phyloP scores from a whole-genome alignment of 148 eudicot genomes.

The Persicaria maculosa region DNA sequence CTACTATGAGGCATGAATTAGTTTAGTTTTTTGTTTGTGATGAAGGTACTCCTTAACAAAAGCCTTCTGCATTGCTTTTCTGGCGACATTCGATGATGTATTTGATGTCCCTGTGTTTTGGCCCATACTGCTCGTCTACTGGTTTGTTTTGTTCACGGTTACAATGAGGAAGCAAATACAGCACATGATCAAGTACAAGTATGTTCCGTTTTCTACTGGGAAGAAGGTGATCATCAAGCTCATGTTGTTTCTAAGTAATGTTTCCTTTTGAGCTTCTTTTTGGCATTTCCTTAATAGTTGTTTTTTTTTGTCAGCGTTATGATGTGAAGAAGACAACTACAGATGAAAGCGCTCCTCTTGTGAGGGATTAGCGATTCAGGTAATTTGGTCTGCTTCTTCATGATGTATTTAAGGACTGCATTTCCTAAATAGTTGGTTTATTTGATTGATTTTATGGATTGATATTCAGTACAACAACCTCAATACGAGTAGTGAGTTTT shows the following conservation, averaged over 20 bases:
- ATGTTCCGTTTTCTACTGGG: slow-evolving; percentile 49
- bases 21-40: neutral
- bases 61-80: slow-evolving; percentile 46
- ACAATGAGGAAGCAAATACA: slow-evolving; percentile 53
- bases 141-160: slow-evolving; percentile 47
- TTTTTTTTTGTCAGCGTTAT: slow-evolving; percentile 26
- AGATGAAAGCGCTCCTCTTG: slow-evolving; percentile 27
- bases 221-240: slow-evolving; percentile 30
- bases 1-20: neutral
- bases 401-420: no score
- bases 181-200: slow-evolving; percentile 51
- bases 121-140: slow-evolving; percentile 52
- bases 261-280: neutral
- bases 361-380: slow-evolving; percentile 31
- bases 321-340: slow-evolving; percentile 22
- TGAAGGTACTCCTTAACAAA: slow-evolving; percentile 49
- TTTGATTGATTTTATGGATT: no score
- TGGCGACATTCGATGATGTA: slow-evolving; percentile 34
- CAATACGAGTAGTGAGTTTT: no score
- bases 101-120: slow-evolving; percentile 58
- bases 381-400: neutral
- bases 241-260: neutral
- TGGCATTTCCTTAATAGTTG: neutral
- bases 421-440: no score
- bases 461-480: no score